Evolutionary conservation across 441 rosid genomes (phyloP), one percentile per base, ranked within the genome.

Genomic region (Pelargonium exstipulatum): DNA sequence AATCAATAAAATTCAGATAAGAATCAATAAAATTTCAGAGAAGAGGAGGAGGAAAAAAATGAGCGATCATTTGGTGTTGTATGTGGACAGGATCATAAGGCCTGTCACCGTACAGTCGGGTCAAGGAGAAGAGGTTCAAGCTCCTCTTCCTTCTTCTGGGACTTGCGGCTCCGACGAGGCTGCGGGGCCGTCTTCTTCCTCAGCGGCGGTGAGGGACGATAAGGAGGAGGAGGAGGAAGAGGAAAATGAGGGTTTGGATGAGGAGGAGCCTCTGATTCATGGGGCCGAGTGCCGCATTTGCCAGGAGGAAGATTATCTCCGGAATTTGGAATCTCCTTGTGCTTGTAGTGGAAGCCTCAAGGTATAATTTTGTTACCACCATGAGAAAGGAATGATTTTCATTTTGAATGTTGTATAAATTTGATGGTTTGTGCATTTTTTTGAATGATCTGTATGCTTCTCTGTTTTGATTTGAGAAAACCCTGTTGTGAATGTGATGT

Each of bases 231-330:
- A 77, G 45, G 77, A 29, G 60, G 74, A 58, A 53, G 71, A 29
- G 26, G 71, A 64, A 4, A 81, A 55, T 0, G 78, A 65, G 32
- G 79, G 77, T 45, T 63, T 68, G 35, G 89, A 73, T 1, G 94
- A 90, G 76, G 85, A 83, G 29, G 85, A 85, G 73, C 95, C 95
- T 64, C 82, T 95, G 74, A 85, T 94, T 80, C 83, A 72, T 74
- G 81, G 71, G 17, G 92, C 77, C 37, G 99, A 95, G 74, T 95
- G 99, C 72, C 94, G 97, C 77, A 95, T 95, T 83, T 95, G 99
- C 78, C 95, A 90, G 71, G 99, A 95, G 70, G 99, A 95, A 76
- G 96, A 86, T 77, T 83, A 86, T 5, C 10, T 87, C 26, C 67
- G 65, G 76, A 91, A 79, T 77, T 78, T 94, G 75, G 99, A 95